phyloP scores from a whole-genome alignment of 148 eudicot species.

The Talinum fruticosum region DNA sequence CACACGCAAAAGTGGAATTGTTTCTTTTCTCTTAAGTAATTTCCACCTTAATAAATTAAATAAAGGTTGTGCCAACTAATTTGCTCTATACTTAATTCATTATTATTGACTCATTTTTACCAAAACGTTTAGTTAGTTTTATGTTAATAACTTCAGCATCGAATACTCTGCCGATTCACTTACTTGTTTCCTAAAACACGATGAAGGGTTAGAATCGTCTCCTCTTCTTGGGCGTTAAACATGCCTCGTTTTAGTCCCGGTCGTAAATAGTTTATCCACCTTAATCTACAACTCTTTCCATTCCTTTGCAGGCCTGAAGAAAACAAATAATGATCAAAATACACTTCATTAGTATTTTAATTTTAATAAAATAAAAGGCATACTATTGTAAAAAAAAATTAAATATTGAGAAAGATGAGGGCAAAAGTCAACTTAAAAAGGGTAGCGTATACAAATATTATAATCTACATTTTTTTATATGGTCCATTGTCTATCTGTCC shows the following conservation, averaged over 20 bases:
- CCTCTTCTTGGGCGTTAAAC: constrained; percentile 61
- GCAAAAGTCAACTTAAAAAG: constrained; percentile 20
- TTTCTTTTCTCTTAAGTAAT: background rate
- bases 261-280: constrained; percentile 86
- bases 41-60: background rate
- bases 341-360: too few relatives aligned
- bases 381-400: too few relatives aligned
- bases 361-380: too few relatives aligned
- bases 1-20: background rate
- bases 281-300: constrained; percentile 86
- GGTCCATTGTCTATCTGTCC: too few relatives aligned
- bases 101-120: background rate
- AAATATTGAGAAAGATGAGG: constrained; percentile 11
- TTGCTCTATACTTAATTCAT: background rate
- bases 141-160: too few relatives aligned
- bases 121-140: background rate
- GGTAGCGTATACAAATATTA: background rate
- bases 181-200: constrained; percentile 79
- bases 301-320: constrained; percentile 60
- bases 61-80: background rate
- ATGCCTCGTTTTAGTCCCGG: constrained; percentile 78
- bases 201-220: constrained; percentile 56
- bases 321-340: background rate
- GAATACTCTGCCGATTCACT: constrained; percentile 19
- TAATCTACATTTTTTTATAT: background rate